A percentile compares a stretch with the other conserved stretches of the same genome.
These are phyloP conservation scores for Dendrobium chrysotoxum DNA, from an alignment of 106 monocot species.

Conservation along the genomic window DNA sequence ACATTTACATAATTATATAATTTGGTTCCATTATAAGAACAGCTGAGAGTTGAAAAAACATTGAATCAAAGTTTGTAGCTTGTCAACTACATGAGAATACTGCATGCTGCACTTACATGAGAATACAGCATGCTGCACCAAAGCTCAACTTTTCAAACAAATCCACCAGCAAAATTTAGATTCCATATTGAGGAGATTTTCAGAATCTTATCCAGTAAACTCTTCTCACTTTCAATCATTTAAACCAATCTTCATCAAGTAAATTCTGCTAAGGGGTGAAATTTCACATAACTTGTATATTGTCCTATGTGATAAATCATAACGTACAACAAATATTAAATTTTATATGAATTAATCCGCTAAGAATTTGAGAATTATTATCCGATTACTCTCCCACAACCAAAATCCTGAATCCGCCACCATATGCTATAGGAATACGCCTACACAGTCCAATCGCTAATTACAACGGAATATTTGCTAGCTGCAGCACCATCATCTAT, in stretches of 20 bases:
- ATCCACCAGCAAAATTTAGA: background rate
- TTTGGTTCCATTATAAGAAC: background rate
- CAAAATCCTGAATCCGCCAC: background rate
- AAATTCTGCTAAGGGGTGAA: background rate
- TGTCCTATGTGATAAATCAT: too few relatives aligned
- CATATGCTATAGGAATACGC: background rate
- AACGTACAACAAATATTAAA: background rate
- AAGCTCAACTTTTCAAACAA: background rate
- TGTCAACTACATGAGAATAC: background rate
- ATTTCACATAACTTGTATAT: background rate
- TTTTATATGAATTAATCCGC: background rate
- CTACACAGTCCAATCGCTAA: background rate
- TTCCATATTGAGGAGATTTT: background rate
- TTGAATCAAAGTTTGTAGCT: background rate
- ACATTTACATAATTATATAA: background rate
- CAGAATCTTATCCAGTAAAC: background rate
- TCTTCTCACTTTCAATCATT: background rate
- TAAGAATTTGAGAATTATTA: background rate
- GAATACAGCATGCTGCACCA: background rate
- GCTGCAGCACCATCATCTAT: background rate
- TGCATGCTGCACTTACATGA: background rate
- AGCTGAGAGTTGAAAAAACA: background rate
- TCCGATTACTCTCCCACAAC: background rate
- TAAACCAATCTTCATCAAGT: background rate
- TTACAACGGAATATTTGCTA: background rate